Evolutionary conservation across 2,329 filamentous ascomycete species (phyloP), one percentile per base, ranked within the genome.

Genomic region (Phialophora expanda): DNA sequence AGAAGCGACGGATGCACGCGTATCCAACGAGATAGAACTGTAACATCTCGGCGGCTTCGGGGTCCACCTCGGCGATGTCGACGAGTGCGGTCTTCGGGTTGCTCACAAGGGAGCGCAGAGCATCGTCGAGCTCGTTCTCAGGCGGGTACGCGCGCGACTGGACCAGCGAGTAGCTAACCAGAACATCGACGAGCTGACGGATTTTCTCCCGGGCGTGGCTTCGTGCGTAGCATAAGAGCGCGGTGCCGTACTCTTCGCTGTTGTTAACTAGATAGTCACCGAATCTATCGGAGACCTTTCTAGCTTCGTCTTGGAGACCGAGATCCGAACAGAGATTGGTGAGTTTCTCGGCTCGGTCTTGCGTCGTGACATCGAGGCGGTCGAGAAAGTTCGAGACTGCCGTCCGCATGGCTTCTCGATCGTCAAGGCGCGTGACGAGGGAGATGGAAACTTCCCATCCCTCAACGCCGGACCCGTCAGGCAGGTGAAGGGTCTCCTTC

Each of bases 391-490:
- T 86, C 48, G 88, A 85, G 11, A 97, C 90, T 66, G 89, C 89
- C 69, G 89, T 86, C 74, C 91, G 89, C 7, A 91, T 91, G 57
- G 86, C 85, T 56, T 87, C 83, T 0, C 85, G 82, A 66, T 93
- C 88, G 74, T 96, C 90, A 75, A 98, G 85, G 61, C 94, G 87
- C 9, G 90, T 91, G 54, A 97, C 83, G 11, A 97, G 86, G 66
- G 92, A 87, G 51, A 97, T 88, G 0, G 93, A 90, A 74, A 97
- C 80, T 79, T 97, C 92, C 94, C 94, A 98, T 8, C 94, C 93
- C 72, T 93, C 89, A 44, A 85, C 82, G 14, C 78, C 74, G 12
- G 77, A 75, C 24, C 73, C 72, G 34, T 74, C 71, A 64, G 77
- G 73, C 30, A 77, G 72, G 22, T 55, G 58, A 20, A 82, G 72